Base-by-base conservation (phyloP, 495 filamentous ascomycete genomes). In the Aspergillus nidulans region DNA sequence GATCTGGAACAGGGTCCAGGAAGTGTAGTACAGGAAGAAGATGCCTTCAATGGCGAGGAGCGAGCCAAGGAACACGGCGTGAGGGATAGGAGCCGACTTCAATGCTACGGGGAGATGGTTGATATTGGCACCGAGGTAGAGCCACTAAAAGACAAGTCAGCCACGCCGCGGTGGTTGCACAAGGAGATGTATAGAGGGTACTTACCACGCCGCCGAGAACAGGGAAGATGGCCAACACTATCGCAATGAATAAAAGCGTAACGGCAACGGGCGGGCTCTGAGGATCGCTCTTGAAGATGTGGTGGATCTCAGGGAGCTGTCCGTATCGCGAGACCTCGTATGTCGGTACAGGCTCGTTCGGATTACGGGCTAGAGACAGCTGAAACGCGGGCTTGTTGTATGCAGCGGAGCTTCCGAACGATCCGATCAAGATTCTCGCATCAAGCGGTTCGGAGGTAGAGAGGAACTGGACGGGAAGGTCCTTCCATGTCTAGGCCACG, bases 21-120 rank as follows among this genome's bases (percentile, higher is more conserved):
- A 86, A 26, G 81, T 88, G 68, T 97, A 98, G 78, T 98, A 98
- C 68, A 96, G 69, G 79, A 91, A 91, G 75, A 97, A 97, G 59
- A 96, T 82, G 7, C 82, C 88, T 70, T 98, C 94, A 76, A 98
- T 85, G 12, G 84, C 82, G 23, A 96, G 32, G 55, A 98, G 82
- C 8, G 90, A 94, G 38, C 85, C 86, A 56, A 92, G 85, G 73
- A 97, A 96, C 40, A 87, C 63, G 38, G 81, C 75, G 64, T 97
- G 91, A 8, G 90, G 81, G 19, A 96, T 55, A 40, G 92, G 91
- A 6, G 89, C 87, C 19, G 76, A 76, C 45, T 81, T 70, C 44
- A 95, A 69, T 20, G 92, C 92, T 52, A 85, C 81, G 30, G 85
- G 69, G 4, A 95, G 71, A 65, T 97, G 91, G 55, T 83, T 80